Evolutionary conservation across 2,329 filamentous ascomycete species (phyloP), one percentile per base, ranked within the genome.

Genomic region (Fusarium armeniacum): DNA sequence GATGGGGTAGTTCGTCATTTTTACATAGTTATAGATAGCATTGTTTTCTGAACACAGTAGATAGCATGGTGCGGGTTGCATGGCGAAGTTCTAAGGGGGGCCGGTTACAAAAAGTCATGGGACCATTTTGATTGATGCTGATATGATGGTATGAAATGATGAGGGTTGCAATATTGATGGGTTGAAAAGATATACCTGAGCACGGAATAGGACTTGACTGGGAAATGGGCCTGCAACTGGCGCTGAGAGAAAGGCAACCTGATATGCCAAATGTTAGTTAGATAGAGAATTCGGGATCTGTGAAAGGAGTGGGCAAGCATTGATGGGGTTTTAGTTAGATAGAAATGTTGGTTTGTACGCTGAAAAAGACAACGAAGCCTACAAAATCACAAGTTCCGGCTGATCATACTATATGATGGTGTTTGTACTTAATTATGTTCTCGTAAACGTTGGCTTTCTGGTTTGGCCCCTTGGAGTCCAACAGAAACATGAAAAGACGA

Each of bases 1-100:
- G 59, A 44, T 41, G 47, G 67, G 57, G 40, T 44, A 38, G 63
- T 32, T 56, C 18, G 46, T 57, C 35, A 64, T 75, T 71, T 65
- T 75, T 74, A 73, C 73, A 73, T 75, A 75, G 73, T 72, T 73
- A 75, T 75, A 75, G 73, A 75, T 75, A 75, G 73, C 73, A 76
- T 67, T 76, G 69, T 53, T 67, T 69, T 67, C 69, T 67, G 54
- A 63, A 62, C 61, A 63, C 66, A 66, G 65, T 71, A 73, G 58
- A 67, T 73, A 70, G 64, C 73, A 75, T 75, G 70, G 62, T 62
- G 59, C 41, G 57, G 69, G 68, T 62, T 72, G 65, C 71, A 69
- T 73, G 73, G 70, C 60, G 67, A 70, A 70, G 67, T 60, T 68
- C 55, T 52, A 54, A 51, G 58, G 55, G 30, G 44, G 32, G 56